Evolutionary conservation across 208 protist species (phyloP).

Genomic region (Leishmania arabica): DNA sequence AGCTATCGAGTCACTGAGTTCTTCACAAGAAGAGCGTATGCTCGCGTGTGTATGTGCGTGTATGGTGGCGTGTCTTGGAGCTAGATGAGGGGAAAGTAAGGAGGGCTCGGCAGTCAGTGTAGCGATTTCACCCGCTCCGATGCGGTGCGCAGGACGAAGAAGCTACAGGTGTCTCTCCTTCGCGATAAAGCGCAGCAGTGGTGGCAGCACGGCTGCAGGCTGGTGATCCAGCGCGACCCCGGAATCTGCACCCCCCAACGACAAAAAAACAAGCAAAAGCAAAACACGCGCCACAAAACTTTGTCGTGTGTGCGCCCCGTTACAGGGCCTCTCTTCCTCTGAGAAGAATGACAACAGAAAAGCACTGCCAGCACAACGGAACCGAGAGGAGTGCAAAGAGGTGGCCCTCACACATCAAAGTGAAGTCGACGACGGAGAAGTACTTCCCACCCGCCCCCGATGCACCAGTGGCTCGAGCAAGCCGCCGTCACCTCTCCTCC

Average conservation of each 20-base stretch:
- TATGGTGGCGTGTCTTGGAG: neutral
- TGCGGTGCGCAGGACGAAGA: neutral
- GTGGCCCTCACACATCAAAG: neutral
- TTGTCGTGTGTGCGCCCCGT: neutral
- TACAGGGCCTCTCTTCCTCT: neutral
- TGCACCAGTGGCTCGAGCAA: neutral
- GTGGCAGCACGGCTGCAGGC: neutral
- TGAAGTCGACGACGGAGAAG: neutral
- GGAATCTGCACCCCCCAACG: neutral
- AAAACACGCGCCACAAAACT: neutral
- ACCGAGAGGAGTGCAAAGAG: neutral
- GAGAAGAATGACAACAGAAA: neutral
- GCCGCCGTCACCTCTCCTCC: neutral
- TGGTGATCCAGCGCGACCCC: neutral
- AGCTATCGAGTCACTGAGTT: neutral
- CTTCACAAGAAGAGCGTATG: neutral
- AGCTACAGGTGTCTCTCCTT: neutral
- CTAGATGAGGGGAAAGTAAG: neutral
- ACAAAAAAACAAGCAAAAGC: neutral
- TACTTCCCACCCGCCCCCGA: neutral
- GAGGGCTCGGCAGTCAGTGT: neutral
- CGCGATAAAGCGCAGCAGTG: neutral
- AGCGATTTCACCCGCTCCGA: neutral
- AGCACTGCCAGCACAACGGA: neutral
- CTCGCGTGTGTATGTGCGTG: neutral